Evolutionary conservation across 148 eudicot species (phyloP).

Genomic region (Persicaria maculosa): DNA sequence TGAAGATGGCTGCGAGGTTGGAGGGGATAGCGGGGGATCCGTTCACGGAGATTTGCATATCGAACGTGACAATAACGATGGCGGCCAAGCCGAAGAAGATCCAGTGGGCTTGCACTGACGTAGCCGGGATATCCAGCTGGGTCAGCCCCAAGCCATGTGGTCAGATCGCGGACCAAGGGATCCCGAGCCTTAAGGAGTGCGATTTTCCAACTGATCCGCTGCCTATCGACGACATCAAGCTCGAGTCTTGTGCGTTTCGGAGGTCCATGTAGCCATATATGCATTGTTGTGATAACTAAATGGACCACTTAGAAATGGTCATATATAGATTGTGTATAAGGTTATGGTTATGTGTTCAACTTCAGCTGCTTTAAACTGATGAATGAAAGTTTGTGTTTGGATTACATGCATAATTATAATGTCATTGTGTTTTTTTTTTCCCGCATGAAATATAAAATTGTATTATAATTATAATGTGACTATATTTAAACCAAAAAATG

Average conservation of each 20-base stretch:
- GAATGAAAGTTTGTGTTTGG: not conserved
- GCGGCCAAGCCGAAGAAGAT: conserved; percentile 53
- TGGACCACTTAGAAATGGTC: not conserved
- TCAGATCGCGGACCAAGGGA: conserved; percentile 42
- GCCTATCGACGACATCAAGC: conserved; percentile 51
- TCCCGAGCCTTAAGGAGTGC: conserved; percentile 27
- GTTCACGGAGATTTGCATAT: conserved; percentile 76
- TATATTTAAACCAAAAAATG: too few relatives aligned
- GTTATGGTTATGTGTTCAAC: too few relatives aligned
- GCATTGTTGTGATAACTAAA: conserved; percentile 7
- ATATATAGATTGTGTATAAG: not conserved
- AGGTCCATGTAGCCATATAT: not conserved
- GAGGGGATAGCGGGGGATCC: conserved; percentile 77
- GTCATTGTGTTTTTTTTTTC: too few relatives aligned
- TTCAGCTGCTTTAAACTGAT: too few relatives aligned
- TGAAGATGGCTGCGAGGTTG: conserved; percentile 62
- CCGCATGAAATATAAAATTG: too few relatives aligned
- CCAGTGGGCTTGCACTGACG: conserved; percentile 69
- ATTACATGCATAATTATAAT: not conserved
- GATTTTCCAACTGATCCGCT: conserved; percentile 51
- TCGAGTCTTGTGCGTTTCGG: conserved; percentile 42
- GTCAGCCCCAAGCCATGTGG: conserved; percentile 68
- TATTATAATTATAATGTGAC: too few relatives aligned
- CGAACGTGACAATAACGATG: conserved; percentile 68
- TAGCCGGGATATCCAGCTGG: conserved; percentile 60